phyloP scores from a whole-genome alignment of 306 rosid genomes.

The Sindora glabra region DNA sequence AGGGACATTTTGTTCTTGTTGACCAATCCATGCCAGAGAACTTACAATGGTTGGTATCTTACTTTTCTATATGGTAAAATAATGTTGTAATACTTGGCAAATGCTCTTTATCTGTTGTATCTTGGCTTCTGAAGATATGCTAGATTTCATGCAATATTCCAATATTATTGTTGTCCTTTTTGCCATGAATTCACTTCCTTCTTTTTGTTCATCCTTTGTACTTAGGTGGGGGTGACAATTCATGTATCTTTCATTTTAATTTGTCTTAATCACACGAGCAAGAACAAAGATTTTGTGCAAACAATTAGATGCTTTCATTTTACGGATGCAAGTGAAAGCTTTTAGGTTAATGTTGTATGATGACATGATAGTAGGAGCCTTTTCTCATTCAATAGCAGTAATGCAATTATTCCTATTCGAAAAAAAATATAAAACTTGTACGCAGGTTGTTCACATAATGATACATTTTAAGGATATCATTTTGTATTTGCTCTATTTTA shows the following conservation, averaged over 20 bases:
- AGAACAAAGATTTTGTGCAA: not conserved
- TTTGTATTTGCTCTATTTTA: no score
- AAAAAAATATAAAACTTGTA: no score
- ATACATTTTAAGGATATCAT: no score
- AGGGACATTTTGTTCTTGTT: conserved; percentile 67
- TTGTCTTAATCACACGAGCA: no score
- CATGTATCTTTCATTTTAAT: not conserved
- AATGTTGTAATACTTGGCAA: not conserved
- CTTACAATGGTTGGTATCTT: conserved; percentile 61
- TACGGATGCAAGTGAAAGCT: conserved; percentile 73
- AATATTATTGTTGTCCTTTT: not conserved
- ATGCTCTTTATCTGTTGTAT: not conserved
- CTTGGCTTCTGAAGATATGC: not conserved
- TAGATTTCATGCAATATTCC: conserved; percentile 11
- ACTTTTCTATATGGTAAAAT: conserved; percentile 7
- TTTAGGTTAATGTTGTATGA: conserved; percentile 83
- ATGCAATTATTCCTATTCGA: no score
- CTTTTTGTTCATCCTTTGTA: not conserved
- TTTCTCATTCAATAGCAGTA: conserved; percentile 93
- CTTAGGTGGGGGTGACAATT: not conserved
- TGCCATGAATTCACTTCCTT: conserved; percentile 1
- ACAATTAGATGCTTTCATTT: not conserved
- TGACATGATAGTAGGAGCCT: conserved; percentile 97
- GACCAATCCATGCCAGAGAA: conserved; percentile 82
- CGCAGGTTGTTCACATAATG: no score